Evolutionary conservation across 225 moss, liverwort and hornwort species (phyloP), one percentile per base, ranked within the genome.

Genomic region (Lunularia cruciata): DNA sequence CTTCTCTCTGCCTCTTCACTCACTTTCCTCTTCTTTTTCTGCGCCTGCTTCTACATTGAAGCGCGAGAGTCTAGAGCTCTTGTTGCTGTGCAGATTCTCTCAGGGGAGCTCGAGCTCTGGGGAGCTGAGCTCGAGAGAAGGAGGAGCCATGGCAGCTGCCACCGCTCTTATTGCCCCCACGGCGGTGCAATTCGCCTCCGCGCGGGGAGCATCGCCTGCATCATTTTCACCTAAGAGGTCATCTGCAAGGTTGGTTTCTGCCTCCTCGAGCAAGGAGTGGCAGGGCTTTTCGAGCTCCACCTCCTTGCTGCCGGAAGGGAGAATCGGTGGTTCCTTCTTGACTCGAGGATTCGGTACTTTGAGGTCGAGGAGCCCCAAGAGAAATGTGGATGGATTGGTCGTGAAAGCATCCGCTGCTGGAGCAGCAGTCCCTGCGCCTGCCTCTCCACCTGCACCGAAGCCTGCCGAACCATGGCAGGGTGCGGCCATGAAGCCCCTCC

Each of bases 401-500:
- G 83, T 85, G 85, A 82, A 79, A 23, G 78, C 78, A 5, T 51
- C 73, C 0, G 76, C 76, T 33, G 67, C 66, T 13, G 76, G 63
- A 3, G 83, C 79, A 48, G 81, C 65, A 0, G 65, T 73, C 8
- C 40, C 82, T 63, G 74, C 83, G 0, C n/a, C 84, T 5, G 70
- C 78, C 36, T 25, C 70, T 52, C 31, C 87, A 4, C 76, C 83
- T 32, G 65, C 83, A 0, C 69, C 83, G 12, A 73, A 82, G 77
- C 64, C 83, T 27, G 88, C 69, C 67, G 92, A 86, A 83, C 67
- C 87, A 80, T 96, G 96, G 96, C 79, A 92, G 85, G 96, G 96
- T 4, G 96, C 92, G 8, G 47, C 87, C 1, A 28, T 96, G 69
- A 90, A 92, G 75, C 89, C 92, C 20, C 71, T 96, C 61, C 79